Evolutionary conservation across 2,329 filamentous ascomycete species (phyloP).

Genomic region (Dothideomycetes sp.): DNA sequence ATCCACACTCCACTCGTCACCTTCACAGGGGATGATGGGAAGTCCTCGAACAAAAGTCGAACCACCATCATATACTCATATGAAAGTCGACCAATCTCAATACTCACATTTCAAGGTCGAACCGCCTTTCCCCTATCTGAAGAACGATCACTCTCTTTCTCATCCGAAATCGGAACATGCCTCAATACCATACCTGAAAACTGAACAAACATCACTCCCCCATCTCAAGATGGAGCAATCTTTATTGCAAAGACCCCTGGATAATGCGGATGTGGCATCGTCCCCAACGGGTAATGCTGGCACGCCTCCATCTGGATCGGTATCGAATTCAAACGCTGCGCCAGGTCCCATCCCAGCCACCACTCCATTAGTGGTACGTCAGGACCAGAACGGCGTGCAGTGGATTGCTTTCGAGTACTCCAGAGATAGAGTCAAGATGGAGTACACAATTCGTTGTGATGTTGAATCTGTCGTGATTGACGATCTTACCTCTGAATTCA

Average conservation of each 20-base stretch:
- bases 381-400: constrained; percentile 93
- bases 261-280: constrained; percentile 30
- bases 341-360: constrained; percentile 95
- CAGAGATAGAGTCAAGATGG: constrained; percentile 94
- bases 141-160: no score
- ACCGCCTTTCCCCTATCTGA: no score
- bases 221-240: constrained; percentile 26
- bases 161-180: no score
- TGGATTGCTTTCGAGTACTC: constrained; percentile 99
- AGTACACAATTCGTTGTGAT: constrained; percentile 96
- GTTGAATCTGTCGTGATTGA: constrained; percentile 95
- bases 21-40: constrained; percentile 49
- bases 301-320: constrained; percentile 31
- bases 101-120: no score
- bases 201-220: no score
- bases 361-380: constrained; percentile 83
- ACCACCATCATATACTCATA: background rate
- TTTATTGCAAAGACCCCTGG: constrained; percentile 48
- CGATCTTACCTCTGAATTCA: constrained; percentile 76
- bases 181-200: no score
- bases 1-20: constrained; percentile 25
- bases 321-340: constrained; percentile 79
- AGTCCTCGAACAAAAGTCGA: constrained; percentile 44
- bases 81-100: constrained; percentile 9
- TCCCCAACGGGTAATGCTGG: background rate